Evolutionary conservation across 495 filamentous ascomycete species (phyloP).

Genomic region (Hypomontagnella monticulosa): DNA sequence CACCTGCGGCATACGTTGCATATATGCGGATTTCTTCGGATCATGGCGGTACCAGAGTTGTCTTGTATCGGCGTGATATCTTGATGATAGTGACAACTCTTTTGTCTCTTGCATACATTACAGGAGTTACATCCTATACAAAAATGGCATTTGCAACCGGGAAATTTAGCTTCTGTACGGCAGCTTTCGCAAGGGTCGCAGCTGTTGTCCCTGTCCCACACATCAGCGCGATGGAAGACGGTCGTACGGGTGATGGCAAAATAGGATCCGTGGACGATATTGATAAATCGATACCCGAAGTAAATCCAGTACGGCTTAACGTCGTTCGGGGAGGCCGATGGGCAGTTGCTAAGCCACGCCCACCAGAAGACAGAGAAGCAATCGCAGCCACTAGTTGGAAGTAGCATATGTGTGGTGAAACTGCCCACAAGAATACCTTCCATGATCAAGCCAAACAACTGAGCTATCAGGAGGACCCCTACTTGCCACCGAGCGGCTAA

Average conservation of each 20-base stretch:
- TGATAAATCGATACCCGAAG: conserved; percentile 36
- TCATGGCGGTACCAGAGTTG: not conserved
- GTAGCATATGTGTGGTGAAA: conserved; percentile 13
- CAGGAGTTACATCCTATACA: conserved; percentile 24
- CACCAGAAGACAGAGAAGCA: conserved; percentile 45
- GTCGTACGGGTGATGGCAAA: conserved; percentile 26
- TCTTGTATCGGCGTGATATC: conserved; percentile 6
- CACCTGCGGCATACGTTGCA: conserved; percentile 17
- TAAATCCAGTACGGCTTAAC: conserved; percentile 35
- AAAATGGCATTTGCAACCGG: conserved; percentile 11
- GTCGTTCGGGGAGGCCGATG: conserved; percentile 12
- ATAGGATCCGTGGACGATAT: conserved; percentile 30
- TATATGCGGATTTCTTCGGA: not conserved
- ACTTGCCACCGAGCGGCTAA: conserved; percentile 43
- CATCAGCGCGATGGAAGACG: conserved; percentile 12
- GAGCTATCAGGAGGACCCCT: conserved; percentile 15
- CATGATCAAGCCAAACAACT: conserved; percentile 35
- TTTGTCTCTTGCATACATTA: conserved; percentile 15
- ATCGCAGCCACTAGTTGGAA: conserved; percentile 15
- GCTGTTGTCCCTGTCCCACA: conserved; percentile 25
- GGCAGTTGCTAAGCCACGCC: conserved; percentile 39
- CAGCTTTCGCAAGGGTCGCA: conserved; percentile 19
- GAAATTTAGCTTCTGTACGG: not conserved
- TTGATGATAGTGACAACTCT: conserved; percentile 4
- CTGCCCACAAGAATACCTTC: conserved; percentile 31